Conservation (phyloP, 306 rosid species). For the Nissolia schottii region DNA sequence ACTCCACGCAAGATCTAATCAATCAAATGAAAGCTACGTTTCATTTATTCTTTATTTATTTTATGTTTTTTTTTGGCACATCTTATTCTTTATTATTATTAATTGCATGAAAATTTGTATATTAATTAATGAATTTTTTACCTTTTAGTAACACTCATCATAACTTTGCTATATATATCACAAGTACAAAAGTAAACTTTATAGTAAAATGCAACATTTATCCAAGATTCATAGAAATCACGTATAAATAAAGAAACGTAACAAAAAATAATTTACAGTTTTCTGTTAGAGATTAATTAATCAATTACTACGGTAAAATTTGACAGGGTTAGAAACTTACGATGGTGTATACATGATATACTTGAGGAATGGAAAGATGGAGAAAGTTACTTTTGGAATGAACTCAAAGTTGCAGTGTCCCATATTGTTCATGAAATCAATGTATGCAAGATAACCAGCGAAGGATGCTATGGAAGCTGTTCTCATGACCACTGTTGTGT, state of each 20-base stretch:
- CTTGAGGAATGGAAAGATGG: conserved; percentile 53
- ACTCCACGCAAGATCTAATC: not conserved
- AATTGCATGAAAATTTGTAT: not conserved
- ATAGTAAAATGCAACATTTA: not conserved
- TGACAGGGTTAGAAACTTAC: conserved; percentile 37
- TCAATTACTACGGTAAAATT: no score
- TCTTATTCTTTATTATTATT: not conserved
- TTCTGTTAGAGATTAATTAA: no score
- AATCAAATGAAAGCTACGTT: no score
- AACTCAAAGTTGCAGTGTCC: conserved; percentile 80
- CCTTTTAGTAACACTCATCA: no score
- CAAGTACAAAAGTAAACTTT: not conserved
- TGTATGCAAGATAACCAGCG: conserved; percentile 33
- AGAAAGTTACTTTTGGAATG: conserved; percentile 46
- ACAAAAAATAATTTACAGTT: no score
- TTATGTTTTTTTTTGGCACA: no score
- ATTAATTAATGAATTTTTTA: no score
- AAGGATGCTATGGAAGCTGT: conserved; percentile 48
- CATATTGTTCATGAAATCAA: conserved; percentile 77
- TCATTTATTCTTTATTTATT: no score
- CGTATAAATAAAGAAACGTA: no score
- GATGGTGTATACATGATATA: conserved; percentile 59
- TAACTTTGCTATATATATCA: not conserved
- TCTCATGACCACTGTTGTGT: conserved; percentile 24
- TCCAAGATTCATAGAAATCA: not conserved